Evolutionary conservation across 176 grass and related monocot genomes (phyloP).

Genomic region (Carex cristatella): DNA sequence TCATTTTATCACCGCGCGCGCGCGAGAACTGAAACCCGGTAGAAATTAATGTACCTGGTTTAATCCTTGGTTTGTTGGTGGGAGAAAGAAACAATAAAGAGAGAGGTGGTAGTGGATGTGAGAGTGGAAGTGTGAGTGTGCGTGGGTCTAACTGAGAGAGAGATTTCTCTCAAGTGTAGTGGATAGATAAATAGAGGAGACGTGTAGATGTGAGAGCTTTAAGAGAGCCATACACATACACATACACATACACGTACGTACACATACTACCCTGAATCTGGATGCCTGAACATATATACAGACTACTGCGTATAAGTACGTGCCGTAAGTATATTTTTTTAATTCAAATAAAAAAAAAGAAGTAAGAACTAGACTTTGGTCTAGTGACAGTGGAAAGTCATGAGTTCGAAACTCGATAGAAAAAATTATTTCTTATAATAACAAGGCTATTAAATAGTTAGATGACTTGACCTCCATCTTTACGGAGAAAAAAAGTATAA

Average conservation of each 20-base stretch:
- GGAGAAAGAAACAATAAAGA: neutral
- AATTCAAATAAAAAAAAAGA: too few relatives aligned
- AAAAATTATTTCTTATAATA: too few relatives aligned
- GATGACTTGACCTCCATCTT: too few relatives aligned
- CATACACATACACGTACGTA: neutral
- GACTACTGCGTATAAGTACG: neutral
- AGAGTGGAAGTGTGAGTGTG: conserved; percentile 15
- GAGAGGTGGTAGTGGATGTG: neutral
- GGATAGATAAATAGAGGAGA: neutral
- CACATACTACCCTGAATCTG: neutral
- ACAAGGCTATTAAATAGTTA: too few relatives aligned
- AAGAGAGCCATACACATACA: neutral
- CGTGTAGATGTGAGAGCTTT: neutral
- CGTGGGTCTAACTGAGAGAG: neutral
- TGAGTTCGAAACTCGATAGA: too few relatives aligned
- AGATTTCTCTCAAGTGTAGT: neutral
- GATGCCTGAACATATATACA: neutral
- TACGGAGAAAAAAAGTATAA: neutral
- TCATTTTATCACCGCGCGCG: neutral
- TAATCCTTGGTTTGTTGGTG: neutral
- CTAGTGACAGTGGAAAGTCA: too few relatives aligned
- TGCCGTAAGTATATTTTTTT: neutral
- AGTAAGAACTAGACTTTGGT: too few relatives aligned
- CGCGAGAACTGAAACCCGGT: neutral
- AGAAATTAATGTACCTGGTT: neutral